Conservation (phyloP, 257 asterid genomes). For the Ballota nigra region DNA sequence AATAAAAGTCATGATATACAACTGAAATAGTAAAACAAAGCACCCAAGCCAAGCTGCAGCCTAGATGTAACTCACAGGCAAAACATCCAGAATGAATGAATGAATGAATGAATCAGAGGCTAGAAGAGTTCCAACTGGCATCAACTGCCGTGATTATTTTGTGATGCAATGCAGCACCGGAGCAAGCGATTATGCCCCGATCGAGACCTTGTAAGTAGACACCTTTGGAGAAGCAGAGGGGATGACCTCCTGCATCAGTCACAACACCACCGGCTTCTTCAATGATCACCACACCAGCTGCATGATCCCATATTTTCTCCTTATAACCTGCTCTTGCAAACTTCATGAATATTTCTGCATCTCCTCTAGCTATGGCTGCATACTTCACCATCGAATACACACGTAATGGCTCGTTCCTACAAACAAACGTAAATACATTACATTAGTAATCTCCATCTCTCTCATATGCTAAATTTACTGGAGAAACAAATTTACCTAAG, state of each 20-base stretch:
- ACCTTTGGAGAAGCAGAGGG: conserved; percentile 70
- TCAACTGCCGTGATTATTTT: conserved; percentile 70
- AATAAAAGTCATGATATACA: no score
- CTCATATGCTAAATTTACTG: no score
- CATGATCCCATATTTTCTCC: conserved; percentile 97
- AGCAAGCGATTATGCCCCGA: conserved; percentile 74
- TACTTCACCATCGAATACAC: conserved; percentile 79
- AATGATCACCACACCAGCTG: conserved; percentile 79
- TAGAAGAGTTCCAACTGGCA: conserved; percentile 86
- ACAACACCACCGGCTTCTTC: conserved; percentile 89
- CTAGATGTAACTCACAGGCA: background rate
- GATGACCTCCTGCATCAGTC: conserved; percentile 77
- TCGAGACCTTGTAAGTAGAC: conserved; percentile 78
- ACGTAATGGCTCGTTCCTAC: conserved; percentile 76
- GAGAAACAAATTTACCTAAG: conserved; percentile 40
- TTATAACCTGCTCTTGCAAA: conserved; percentile 73
- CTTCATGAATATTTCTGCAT: conserved; percentile 83
- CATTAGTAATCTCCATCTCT: no score
- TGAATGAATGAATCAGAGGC: conserved; percentile 24
- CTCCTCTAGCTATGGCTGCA: conserved; percentile 88
- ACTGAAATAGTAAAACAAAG: no score
- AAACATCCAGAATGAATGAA: background rate
- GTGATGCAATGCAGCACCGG: conserved; percentile 63
- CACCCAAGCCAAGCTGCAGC: background rate
- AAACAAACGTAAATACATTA: background rate